Percentiles rank a stretch among this genome's conserved stretches.
These are phyloP conservation scores for Solanum lycopersicoides DNA, from an alignment of 257 asterid species.

Conservation along the genomic window DNA sequence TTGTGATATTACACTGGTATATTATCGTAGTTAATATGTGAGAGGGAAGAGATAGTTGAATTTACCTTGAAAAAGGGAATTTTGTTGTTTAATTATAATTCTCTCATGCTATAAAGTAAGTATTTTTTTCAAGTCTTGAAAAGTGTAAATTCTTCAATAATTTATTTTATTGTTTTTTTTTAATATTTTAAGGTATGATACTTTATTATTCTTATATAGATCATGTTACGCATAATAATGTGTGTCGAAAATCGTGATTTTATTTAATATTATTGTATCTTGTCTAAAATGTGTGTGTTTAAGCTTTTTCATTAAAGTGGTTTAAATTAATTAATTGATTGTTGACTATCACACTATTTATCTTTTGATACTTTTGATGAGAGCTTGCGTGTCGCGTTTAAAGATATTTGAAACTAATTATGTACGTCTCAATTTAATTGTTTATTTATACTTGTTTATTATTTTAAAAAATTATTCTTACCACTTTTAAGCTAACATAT, in stretches of 20 bases:
- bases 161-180: background rate
- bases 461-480: too few species aligned
- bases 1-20: background rate
- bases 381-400: background rate
- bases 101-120: background rate
- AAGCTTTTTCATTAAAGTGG: background rate
- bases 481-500: background rate
- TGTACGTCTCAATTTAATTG: accelerated
- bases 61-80: background rate
- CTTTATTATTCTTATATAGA: background rate
- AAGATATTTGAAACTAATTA: background rate
- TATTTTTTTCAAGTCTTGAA: background rate
- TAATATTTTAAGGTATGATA: background rate
- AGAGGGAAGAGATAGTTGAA: background rate
- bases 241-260: background rate
- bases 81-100: background rate
- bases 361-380: background rate
- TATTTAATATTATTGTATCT: background rate
- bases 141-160: background rate
- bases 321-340: background rate
- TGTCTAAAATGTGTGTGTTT: background rate
- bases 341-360: background rate
- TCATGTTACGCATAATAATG: background rate
- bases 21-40: background rate
- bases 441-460: too few species aligned